A percentile compares a stretch with the other conserved stretches of the same genome.
phyloP scores from a whole-genome alignment of 331 rosid species.

The Rhamnella rubrinervis region DNA sequence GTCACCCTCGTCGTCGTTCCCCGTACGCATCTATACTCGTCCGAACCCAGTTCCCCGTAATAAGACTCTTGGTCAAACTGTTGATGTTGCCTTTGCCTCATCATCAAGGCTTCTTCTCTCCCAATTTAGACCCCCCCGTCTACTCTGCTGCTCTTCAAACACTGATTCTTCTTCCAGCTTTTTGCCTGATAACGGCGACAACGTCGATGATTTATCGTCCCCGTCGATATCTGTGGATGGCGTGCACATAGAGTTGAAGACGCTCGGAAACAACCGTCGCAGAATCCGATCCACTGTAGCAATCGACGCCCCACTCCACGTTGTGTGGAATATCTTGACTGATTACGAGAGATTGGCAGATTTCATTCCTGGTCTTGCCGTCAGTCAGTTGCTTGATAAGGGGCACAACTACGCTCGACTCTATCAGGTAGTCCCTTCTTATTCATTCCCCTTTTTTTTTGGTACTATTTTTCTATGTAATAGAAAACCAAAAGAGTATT shows the following conservation, averaged over 20 bases:
- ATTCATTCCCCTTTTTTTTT: background rate
- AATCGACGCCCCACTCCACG: conserved; percentile 50
- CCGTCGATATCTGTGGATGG: conserved; percentile 25
- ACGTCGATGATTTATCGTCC: background rate
- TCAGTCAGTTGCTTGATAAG: conserved; percentile 55
- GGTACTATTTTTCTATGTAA: no score
- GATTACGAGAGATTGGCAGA: conserved; percentile 83
- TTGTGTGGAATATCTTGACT: conserved; percentile 69
- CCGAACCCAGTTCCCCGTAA: background rate
- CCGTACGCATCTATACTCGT: background rate
- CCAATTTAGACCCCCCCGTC: conserved; percentile 23
- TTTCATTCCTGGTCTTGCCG: conserved; percentile 81
- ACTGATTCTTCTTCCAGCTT: background rate
- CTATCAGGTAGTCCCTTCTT: conserved; percentile 51
- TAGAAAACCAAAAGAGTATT: no score
- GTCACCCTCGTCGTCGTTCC: background rate
- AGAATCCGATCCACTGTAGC: conserved; percentile 60
- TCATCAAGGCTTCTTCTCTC: conserved; percentile 8
- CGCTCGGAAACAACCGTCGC: conserved; percentile 52
- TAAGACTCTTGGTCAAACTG: background rate
- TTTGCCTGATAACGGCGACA: conserved; percentile 8
- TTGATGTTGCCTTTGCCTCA: no score
- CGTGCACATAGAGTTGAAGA: conserved; percentile 48
- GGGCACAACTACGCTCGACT: conserved; percentile 58
- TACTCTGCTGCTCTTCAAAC: conserved; percentile 3